Evolutionary conservation across 2,329 filamentous ascomycete species (phyloP), one percentile per base, ranked within the genome.

Genomic region (Verruconis gallopava): DNA sequence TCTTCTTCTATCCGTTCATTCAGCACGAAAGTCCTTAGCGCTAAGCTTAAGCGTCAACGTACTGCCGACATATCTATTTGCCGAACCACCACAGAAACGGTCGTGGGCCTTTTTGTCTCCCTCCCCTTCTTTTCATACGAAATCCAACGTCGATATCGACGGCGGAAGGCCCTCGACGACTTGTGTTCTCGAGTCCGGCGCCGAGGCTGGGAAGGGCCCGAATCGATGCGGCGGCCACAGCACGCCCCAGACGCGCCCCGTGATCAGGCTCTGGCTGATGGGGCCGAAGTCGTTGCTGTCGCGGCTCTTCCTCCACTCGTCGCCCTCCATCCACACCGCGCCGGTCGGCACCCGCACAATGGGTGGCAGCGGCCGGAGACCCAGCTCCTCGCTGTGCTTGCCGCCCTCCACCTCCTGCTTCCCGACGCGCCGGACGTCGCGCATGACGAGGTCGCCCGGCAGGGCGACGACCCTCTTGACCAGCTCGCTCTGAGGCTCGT

Each of bases 271-370:
- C 21, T 18, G 11, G 47, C 57, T 54, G 34, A 70, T 58, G 4
- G 91, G 85, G 1, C 91, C 91, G 59, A 93, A 95, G 11, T 77
- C 77, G 61, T 94, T 93, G 60, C 86, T 94, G 63, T 98, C 91
- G 46, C 79, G 59, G 43, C 76, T 85, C 52, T 74, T 73, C 39
- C 73, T 70, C 51, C 75, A 73, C 52, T 81, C 85, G 56, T 98
- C 91, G 1, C 91, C 91, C 58, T 96, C 89, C 1, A 98, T 77
- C 91, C 91, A 98, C 20, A 96, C 71, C 64, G 96, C 88, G 14
- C 85, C 85, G 47, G 71, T 71, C 4, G 88, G 89, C 17, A 98
- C 74, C 47, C 72, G 70, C 36, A 82, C 44, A 20, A 33, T 57
- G 44, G 28, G 12, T n/a, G 21, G 19, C 21, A 30, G 20, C 19